phyloP scores from a whole-genome alignment of 768 basidiomycete species.

The Leccinum subtestaceum region DNA sequence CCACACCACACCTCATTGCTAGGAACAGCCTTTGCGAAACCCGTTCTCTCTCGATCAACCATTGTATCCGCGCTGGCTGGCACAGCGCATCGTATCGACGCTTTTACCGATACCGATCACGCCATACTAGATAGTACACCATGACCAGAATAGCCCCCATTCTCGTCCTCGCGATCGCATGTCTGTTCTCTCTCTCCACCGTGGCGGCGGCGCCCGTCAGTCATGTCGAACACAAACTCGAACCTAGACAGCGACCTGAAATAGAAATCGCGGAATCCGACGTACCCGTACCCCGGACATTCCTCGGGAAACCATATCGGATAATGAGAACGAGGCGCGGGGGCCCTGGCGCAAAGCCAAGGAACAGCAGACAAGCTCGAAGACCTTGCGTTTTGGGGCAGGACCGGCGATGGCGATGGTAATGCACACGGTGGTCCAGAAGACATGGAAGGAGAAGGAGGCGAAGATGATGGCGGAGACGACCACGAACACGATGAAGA shows the following conservation, averaged over 20 bases:
- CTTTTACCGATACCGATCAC: neutral
- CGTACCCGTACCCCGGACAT: conserved; percentile 12
- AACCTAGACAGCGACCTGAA: neutral
- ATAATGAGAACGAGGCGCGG: neutral
- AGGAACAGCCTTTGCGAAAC: neutral
- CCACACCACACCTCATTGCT: neutral
- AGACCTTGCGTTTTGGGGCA: neutral
- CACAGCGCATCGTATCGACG: neutral
- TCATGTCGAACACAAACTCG: neutral
- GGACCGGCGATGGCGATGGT: neutral
- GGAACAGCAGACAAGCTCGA: neutral
- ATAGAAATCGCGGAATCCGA: neutral
- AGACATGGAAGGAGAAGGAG: neutral
- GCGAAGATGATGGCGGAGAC: neutral
- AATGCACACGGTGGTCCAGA: neutral
- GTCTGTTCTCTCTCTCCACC: conserved; percentile 5
- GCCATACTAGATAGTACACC: neutral
- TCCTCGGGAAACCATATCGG: conserved; percentile 16
- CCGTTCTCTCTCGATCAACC: neutral
- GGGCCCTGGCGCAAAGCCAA: neutral
- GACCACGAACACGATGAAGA: neutral
- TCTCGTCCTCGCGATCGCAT: conserved; percentile 10
- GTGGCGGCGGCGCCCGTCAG: neutral
- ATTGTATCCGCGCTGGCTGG: neutral
- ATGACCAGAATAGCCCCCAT: conserved; percentile 3